Conservation (phyloP, 202 grass and related monocot genomes). For the Miscanthus sacchariflorus region DNA sequence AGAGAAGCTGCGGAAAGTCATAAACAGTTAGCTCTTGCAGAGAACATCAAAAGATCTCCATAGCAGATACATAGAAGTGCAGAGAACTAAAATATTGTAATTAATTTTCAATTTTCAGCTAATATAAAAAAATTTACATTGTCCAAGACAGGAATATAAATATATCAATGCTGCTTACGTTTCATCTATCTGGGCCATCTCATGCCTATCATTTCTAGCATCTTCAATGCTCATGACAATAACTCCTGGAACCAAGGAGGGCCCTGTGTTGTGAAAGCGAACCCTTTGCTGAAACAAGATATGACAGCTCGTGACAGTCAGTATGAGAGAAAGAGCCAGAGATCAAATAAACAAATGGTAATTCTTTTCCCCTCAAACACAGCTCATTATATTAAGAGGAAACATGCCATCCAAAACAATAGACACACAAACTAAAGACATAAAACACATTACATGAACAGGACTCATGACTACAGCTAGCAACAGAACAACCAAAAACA, state of each 20-base stretch:
- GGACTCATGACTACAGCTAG: not conserved
- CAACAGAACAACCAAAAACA: not conserved
- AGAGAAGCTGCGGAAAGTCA: slow-evolving; percentile 66
- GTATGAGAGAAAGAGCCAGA: not conserved
- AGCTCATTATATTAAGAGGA: not conserved
- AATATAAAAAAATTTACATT: not conserved
- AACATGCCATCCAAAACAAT: not conserved
- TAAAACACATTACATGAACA: not conserved
- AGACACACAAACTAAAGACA: not conserved
- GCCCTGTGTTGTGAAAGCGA: slow-evolving; percentile 86
- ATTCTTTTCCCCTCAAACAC: not conserved
- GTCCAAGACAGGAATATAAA: slow-evolving; percentile 5
- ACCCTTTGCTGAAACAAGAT: slow-evolving; percentile 75
- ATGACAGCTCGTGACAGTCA: slow-evolving; percentile 25
- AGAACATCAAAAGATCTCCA: not conserved
- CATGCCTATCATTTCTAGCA: slow-evolving; percentile 50
- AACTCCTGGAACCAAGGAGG: slow-evolving; percentile 63
- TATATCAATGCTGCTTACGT: slow-evolving; percentile 46
- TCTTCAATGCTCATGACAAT: slow-evolving; percentile 90
- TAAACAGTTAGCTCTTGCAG: slow-evolving; percentile 9
- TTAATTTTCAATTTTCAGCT: not conserved
- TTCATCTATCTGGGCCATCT: slow-evolving; percentile 71
- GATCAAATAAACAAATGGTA: not conserved
- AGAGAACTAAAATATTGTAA: slow-evolving; percentile 4
- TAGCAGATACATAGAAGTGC: not conserved